Evolutionary conservation across 345 rosid genomes (phyloP).

Genomic region (Melastoma malabathricum): DNA sequence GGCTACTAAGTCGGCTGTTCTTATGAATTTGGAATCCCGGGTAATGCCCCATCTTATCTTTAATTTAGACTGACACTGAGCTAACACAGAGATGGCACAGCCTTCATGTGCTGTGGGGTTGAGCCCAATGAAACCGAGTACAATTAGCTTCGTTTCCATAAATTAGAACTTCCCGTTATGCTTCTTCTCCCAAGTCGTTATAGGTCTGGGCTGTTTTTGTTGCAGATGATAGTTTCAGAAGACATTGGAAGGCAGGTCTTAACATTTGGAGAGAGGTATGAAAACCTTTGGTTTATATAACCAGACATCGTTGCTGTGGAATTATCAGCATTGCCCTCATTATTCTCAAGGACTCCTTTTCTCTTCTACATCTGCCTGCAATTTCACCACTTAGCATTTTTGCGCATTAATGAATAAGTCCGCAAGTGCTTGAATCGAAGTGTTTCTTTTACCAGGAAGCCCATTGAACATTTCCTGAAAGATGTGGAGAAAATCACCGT

Average conservation of each 20-base stretch:
- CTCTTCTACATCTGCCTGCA: neutral
- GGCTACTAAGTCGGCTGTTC: constrained; percentile 80
- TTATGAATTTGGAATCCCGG: constrained; percentile 82
- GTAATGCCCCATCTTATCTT: constrained; percentile 19
- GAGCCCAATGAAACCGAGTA: too few species aligned
- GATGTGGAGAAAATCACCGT: constrained; percentile 46
- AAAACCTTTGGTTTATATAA: neutral
- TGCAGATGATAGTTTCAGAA: constrained; percentile 58
- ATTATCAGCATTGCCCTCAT: neutral
- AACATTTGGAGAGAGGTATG: constrained; percentile 87
- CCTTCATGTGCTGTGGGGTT: too few species aligned
- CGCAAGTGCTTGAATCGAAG: neutral
- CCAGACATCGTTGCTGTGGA: neutral
- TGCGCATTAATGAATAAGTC: neutral
- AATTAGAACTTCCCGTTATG: too few species aligned
- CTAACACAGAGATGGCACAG: neutral
- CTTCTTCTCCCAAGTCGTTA: neutral
- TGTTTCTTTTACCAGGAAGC: constrained; percentile 29
- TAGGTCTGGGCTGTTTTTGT: neutral
- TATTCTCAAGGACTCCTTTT: neutral
- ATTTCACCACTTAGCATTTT: neutral
- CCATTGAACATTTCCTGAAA: constrained; percentile 56
- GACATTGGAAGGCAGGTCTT: constrained; percentile 78
- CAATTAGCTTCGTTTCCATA: too few species aligned
- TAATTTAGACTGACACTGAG: too few species aligned